Conservation (phyloP, 2,329 filamentous ascomycete genomes). For the Volutella citrinella region DNA sequence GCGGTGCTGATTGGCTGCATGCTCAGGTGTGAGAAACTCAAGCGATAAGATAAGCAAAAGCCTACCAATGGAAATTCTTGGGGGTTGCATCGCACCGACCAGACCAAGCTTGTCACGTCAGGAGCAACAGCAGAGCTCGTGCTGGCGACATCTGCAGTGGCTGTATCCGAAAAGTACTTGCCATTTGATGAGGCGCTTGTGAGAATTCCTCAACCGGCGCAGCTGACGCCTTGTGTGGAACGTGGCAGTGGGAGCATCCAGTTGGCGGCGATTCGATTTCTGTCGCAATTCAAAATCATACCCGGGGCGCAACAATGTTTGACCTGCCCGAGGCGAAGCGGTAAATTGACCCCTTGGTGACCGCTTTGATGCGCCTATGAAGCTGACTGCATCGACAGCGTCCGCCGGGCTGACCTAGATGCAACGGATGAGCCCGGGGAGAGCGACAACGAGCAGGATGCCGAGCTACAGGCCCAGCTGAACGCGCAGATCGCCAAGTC, state of each 20-base stretch:
- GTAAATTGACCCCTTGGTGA: conserved; percentile 15
- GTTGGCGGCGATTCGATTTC: too few relatives aligned
- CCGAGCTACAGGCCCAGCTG: conserved; percentile 41
- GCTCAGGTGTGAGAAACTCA: neutral
- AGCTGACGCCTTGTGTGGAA: too few relatives aligned
- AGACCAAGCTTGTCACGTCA: neutral
- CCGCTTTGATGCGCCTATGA: neutral
- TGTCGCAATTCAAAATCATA: too few relatives aligned
- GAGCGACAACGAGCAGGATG: conserved; percentile 32
- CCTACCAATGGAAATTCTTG: conserved; percentile 16
- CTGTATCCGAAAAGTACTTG: too few relatives aligned
- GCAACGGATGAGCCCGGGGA: conserved; percentile 30
- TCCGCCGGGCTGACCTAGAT: conserved; percentile 54
- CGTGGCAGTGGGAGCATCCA: too few relatives aligned
- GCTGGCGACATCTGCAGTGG: too few relatives aligned
- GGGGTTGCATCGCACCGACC: conserved; percentile 12
- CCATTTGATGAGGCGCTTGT: too few relatives aligned
- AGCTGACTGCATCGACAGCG: conserved; percentile 31
- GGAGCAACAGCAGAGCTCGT: too few relatives aligned
- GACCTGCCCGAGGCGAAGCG: conserved; percentile 30
- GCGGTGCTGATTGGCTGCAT: conserved; percentile 2
- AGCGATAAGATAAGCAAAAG: conserved; percentile 25
- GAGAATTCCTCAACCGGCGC: too few relatives aligned
- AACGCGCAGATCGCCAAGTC: conserved; percentile 47
- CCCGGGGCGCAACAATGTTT: too few relatives aligned